phyloP scores from a whole-genome alignment of 495 filamentous ascomycete genomes.

The Cercophora newfieldiana region DNA sequence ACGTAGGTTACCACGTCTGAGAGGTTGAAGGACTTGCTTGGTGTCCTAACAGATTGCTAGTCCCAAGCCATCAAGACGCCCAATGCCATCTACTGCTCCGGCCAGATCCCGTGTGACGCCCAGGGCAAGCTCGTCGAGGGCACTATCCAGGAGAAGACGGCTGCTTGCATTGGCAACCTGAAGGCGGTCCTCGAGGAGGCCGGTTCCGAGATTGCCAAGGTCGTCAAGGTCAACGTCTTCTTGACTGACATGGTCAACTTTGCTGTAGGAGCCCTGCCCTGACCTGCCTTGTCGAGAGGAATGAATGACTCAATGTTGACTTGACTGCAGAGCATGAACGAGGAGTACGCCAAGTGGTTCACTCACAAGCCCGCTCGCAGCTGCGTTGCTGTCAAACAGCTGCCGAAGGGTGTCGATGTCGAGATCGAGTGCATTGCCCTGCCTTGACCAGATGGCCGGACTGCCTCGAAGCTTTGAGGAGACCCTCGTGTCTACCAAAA shows the following conservation, averaged over 20 bases:
- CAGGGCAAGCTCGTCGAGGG: slow-evolving; percentile 73
- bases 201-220: slow-evolving; percentile 69
- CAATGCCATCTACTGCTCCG: slow-evolving; percentile 84
- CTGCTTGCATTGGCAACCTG: slow-evolving; percentile 73
- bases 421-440: slow-evolving; percentile 92
- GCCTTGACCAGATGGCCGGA: slow-evolving; percentile 47
- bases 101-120: slow-evolving; percentile 83
- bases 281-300: not conserved
- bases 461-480: slow-evolving; percentile 15
- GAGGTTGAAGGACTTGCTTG: not conserved
- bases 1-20: slow-evolving; percentile 42
- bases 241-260: slow-evolving; percentile 81
- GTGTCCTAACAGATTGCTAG: slow-evolving; percentile 43
- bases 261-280: slow-evolving; percentile 39
- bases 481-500: not conserved
- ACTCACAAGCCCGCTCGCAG: slow-evolving; percentile 85
- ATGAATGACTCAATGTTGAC: slow-evolving; percentile 11
- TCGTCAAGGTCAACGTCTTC: slow-evolving; percentile 85
- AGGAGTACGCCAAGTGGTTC: slow-evolving; percentile 85
- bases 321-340: slow-evolving; percentile 68
- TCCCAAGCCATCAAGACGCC: slow-evolving; percentile 88
- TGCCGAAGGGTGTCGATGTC: slow-evolving; percentile 86
- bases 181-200: slow-evolving; percentile 74
- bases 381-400: slow-evolving; percentile 86
- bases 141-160: slow-evolving; percentile 74